These are phyloP conservation scores for Auricularia sp. DNA, from an alignment of 768 basidiomycete species.

Conservation along the genomic window DNA sequence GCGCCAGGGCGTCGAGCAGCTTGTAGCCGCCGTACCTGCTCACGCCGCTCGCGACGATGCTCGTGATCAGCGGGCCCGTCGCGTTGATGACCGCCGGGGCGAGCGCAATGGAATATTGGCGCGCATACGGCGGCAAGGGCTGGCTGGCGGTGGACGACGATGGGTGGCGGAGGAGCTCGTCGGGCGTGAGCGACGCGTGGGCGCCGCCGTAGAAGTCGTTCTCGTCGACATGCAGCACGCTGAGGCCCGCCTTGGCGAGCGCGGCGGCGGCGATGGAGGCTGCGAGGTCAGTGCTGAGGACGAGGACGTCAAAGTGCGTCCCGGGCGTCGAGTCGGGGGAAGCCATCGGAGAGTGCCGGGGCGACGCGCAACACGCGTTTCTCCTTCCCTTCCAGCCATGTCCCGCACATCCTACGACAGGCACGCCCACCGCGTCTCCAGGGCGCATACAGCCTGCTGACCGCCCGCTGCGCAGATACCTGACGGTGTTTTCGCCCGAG, in stretches of 20 bases:
- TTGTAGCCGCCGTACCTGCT: constrained; percentile 87
- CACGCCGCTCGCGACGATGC: constrained; percentile 73
- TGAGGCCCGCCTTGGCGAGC: constrained; percentile 79
- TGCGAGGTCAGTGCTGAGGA: constrained; percentile 43
- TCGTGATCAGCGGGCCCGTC: constrained; percentile 65
- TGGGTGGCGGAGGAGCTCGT: constrained; percentile 48
- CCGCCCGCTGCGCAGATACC: constrained; percentile 44
- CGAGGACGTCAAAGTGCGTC: constrained; percentile 28
- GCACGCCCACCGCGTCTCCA: constrained; percentile 24
- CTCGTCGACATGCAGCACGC: constrained; percentile 78
- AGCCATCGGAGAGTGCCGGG: too few species aligned
- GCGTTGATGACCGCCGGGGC: constrained; percentile 74
- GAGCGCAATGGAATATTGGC: constrained; percentile 82
- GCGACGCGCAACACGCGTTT: neutral
- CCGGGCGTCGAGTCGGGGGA: too few species aligned
- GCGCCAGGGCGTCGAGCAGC: constrained; percentile 59
- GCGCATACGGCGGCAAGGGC: constrained; percentile 42
- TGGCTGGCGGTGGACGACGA: constrained; percentile 44
- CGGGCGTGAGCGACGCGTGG: constrained; percentile 71
- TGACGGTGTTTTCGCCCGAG: constrained; percentile 96
- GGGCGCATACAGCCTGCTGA: too few species aligned
- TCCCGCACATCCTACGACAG: constrained; percentile 92
- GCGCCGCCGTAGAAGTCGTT: constrained; percentile 79
- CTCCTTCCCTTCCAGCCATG: constrained; percentile 35
- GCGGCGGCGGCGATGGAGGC: constrained; percentile 85